These are phyloP conservation scores for Apophysomyces ossiformis DNA, from an alignment of 371 early-diverging fungal species.

Conservation along the genomic window DNA sequence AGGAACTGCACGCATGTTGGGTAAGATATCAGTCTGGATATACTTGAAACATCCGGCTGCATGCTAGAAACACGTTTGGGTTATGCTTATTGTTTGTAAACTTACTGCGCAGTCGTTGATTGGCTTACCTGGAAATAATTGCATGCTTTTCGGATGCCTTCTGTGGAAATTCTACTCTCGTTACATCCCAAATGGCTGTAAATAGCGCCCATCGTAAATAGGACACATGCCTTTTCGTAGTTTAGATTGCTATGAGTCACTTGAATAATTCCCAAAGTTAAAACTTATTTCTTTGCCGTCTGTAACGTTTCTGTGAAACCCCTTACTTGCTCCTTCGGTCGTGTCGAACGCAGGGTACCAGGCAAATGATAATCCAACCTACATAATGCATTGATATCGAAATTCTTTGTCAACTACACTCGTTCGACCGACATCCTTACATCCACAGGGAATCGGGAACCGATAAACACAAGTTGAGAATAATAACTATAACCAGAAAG, in stretches of 20 bases:
- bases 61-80: slow-evolving; percentile 37
- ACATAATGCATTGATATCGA: neutral
- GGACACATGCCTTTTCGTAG: slow-evolving; percentile 83
- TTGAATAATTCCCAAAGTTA: slow-evolving; percentile 8
- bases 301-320: neutral
- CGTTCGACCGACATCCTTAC: slow-evolving; percentile 25
- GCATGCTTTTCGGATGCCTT: slow-evolving; percentile 80
- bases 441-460: slow-evolving; percentile 49
- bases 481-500: slow-evolving; percentile 36
- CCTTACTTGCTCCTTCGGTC: slow-evolving; percentile 20
- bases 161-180: slow-evolving; percentile 69
- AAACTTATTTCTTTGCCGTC: neutral
- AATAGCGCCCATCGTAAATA: slow-evolving; percentile 85
- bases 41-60: slow-evolving; percentile 85
- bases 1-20: slow-evolving; percentile 61
- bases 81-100: no score
- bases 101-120: neutral
- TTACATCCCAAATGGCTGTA: slow-evolving; percentile 78
- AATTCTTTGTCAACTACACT: neutral
- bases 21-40: slow-evolving; percentile 59
- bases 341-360: slow-evolving; percentile 23
- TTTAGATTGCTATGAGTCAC: slow-evolving; percentile 67
- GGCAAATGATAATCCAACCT: slow-evolving; percentile 24
- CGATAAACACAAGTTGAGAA: slow-evolving; percentile 45
- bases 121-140: slow-evolving; percentile 74